Percentiles rank a stretch among this genome's conserved stretches.
phyloP scores from a whole-genome alignment of 225 moss, liverwort and hornwort genomes.

The Marchantia paleacea region DNA sequence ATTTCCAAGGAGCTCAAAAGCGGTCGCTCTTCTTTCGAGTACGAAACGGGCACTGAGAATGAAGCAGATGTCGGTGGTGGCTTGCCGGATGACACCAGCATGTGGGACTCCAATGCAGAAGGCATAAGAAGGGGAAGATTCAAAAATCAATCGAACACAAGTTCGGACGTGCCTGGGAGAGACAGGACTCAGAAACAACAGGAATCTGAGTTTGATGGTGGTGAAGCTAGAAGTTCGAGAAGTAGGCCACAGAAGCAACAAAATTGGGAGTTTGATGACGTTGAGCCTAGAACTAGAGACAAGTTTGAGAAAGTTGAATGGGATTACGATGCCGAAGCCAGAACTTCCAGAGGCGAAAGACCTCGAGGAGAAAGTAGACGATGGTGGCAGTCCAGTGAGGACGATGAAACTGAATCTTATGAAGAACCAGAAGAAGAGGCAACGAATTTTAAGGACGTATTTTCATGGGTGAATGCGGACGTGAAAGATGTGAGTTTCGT shows the following conservation, averaged over 20 bases:
- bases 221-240: slow-evolving; percentile 2
- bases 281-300: neutral
- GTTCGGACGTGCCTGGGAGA: slow-evolving; percentile 5
- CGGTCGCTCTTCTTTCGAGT: slow-evolving; percentile 8
- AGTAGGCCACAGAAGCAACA: neutral
- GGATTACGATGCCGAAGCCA: slow-evolving; percentile 34
- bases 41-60: slow-evolving; percentile 8
- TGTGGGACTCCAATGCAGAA: slow-evolving; percentile 46
- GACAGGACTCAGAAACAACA: neutral
- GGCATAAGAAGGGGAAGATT: slow-evolving; percentile 28
- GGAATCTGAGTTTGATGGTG: slow-evolving; percentile 33
- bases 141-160: neutral
- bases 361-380: slow-evolving; percentile 13
- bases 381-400: slow-evolving; percentile 20
- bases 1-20: slow-evolving; percentile 19
- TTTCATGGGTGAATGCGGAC: slow-evolving; percentile 35
- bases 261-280: slow-evolving; percentile 24
- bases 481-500: slow-evolving; percentile 32
- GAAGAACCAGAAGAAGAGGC: slow-evolving; percentile 25
- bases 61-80: neutral
- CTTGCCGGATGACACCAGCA: slow-evolving; percentile 7
- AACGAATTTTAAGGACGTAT: slow-evolving; percentile 9
- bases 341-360: neutral
- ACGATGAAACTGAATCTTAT: slow-evolving; percentile 11
- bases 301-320: slow-evolving; percentile 28